These are phyloP conservation scores for Pyrus betulifolia DNA, from an alignment of 306 rosid species.

Conservation along the genomic window DNA sequence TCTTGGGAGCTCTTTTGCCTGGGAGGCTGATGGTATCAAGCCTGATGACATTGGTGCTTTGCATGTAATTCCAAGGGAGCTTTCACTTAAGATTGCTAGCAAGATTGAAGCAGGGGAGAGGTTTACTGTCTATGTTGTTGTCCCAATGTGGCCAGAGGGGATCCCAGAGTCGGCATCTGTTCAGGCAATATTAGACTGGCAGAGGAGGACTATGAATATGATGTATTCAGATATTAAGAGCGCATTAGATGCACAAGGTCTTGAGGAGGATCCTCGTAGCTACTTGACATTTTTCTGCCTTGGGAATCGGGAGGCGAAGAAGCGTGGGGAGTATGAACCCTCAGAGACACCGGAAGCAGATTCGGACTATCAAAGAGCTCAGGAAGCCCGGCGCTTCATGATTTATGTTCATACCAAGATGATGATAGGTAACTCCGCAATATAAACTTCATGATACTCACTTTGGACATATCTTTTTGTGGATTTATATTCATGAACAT, in stretches of 20 bases:
- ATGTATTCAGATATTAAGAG: conserved; percentile 32
- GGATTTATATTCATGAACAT: neutral
- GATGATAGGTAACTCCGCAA: conserved; percentile 35
- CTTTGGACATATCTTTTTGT: neutral
- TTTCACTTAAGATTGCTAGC: conserved; percentile 35
- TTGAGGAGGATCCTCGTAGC: conserved; percentile 36
- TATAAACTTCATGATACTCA: neutral
- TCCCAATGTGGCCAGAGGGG: conserved; percentile 57
- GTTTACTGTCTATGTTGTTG: conserved; percentile 37
- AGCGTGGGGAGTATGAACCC: conserved; percentile 37
- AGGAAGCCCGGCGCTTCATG: conserved; percentile 40
- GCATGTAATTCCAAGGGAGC: conserved; percentile 47
- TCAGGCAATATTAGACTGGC: conserved; percentile 51
- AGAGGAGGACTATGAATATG: conserved; percentile 46
- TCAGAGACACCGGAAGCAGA: conserved; percentile 27
- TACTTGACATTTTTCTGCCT: conserved; percentile 46
- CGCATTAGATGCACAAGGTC: conserved; percentile 22
- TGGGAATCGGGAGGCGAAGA: conserved; percentile 42
- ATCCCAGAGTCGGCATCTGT: conserved; percentile 38
- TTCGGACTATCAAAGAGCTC: conserved; percentile 34
- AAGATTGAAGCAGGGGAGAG: conserved; percentile 41
- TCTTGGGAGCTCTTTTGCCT: conserved; percentile 46
- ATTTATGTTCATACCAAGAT: conserved; percentile 46
- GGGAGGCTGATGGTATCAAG: conserved; percentile 28
- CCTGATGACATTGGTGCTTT: conserved; percentile 35